A percentile compares a stretch with the other conserved stretches of the same genome.
Evolutionary conservation across 2,329 filamentous ascomycete genomes (phyloP).

Genomic region (Aureobasidium zeae): DNA sequence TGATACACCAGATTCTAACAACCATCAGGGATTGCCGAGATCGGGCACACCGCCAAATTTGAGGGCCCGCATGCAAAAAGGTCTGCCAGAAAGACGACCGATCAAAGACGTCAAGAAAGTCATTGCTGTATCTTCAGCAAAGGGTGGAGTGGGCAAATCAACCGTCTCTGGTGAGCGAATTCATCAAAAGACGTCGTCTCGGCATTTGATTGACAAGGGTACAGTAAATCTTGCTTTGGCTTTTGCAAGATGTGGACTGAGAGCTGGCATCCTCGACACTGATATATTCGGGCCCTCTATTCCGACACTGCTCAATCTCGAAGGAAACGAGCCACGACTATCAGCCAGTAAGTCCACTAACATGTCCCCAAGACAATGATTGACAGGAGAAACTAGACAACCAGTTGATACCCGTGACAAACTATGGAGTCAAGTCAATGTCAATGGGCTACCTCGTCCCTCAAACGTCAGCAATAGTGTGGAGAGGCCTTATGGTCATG

Average conservation of each 20-base stretch:
- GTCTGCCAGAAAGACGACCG: constrained; percentile 68
- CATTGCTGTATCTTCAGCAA: constrained; percentile 94
- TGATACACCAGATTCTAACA: constrained; percentile 3
- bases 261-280: constrained; percentile 82
- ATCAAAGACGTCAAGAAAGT: constrained; percentile 82
- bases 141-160: constrained; percentile 96
- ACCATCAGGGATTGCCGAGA: constrained; percentile 68
- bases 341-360: constrained; percentile 48
- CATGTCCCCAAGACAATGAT: not conserved
- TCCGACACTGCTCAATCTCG: constrained; percentile 67
- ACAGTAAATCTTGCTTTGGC: constrained; percentile 71
- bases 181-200: not conserved
- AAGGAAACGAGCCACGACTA: constrained; percentile 54
- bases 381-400: constrained; percentile 48
- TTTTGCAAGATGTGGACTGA: constrained; percentile 71
- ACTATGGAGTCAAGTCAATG: constrained; percentile 96
- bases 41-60: constrained; percentile 57
- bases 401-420: constrained; percentile 75
- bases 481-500: constrained; percentile 95
- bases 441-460: constrained; percentile 92
- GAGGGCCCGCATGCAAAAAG: constrained; percentile 62
- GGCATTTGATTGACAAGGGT: not conserved
- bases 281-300: constrained; percentile 97
- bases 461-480: constrained; percentile 75
- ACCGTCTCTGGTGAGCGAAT: constrained; percentile 62